phyloP scores from a whole-genome alignment of 2,329 filamentous ascomycete genomes.

The Cadophora sp. region DNA sequence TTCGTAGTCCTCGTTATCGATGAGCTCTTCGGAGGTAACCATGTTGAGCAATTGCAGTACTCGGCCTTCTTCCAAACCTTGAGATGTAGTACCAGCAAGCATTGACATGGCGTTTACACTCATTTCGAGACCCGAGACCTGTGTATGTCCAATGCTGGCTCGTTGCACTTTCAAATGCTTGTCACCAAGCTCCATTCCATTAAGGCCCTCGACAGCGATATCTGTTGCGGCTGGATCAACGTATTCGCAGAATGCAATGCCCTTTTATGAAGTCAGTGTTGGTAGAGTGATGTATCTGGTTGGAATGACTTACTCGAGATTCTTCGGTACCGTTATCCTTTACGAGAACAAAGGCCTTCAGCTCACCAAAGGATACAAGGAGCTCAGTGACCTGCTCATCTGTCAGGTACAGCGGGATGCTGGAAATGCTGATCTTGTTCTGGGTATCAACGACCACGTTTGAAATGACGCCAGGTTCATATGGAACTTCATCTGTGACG shows the following conservation, averaged over 20 bases:
- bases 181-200: constrained; percentile 92
- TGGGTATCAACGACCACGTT: constrained; percentile 87
- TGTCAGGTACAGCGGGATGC: constrained; percentile 85
- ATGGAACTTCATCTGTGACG: constrained; percentile 73
- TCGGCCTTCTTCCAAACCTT: constrained; percentile 78
- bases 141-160: constrained; percentile 92
- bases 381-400: constrained; percentile 94
- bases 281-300: background rate
- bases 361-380: constrained; percentile 86
- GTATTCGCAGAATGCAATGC: constrained; percentile 97
- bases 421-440: constrained; percentile 93
- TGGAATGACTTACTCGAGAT: constrained; percentile 71
- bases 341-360: constrained; percentile 90
- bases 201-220: constrained; percentile 87
- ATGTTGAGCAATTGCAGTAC: constrained; percentile 97
- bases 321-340: constrained; percentile 87
- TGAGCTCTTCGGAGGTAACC: constrained; percentile 94
- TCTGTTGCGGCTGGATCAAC: constrained; percentile 77
- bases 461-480: constrained; percentile 79
- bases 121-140: constrained; percentile 90
- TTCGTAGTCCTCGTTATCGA: constrained; percentile 94
- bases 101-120: constrained; percentile 98
- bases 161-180: constrained; percentile 84
- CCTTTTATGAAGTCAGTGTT: constrained; percentile 56
- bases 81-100: constrained; percentile 87